phyloP scores from a whole-genome alignment of 495 filamentous ascomycete species.

The Paragyromitra xinjiangensis region DNA sequence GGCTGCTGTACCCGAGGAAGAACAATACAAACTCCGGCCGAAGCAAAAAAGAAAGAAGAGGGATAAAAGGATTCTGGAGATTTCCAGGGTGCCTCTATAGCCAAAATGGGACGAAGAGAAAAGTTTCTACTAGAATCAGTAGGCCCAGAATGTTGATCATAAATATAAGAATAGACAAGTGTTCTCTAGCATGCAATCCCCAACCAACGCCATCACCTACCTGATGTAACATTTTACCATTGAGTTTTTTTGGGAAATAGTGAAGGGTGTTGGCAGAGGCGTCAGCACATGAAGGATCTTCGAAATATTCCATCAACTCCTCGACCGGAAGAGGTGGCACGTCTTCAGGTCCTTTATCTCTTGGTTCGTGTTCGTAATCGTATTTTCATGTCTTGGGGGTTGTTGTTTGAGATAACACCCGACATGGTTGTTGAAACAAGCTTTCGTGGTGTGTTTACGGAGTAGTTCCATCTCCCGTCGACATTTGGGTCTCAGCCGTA shows the following conservation, averaged over 20 bases:
- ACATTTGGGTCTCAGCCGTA: not conserved
- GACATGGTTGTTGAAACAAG: not conserved
- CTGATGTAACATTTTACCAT: not conserved
- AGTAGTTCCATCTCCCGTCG: not conserved
- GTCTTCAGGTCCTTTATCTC: not conserved
- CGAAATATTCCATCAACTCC: constrained; percentile 9
- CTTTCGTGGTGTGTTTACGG: too few species aligned
- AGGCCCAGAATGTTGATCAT: not conserved
- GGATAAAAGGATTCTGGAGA: constrained; percentile 4
- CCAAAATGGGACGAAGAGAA: constrained; percentile 2
- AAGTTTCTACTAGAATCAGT: not conserved
- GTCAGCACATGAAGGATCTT: constrained; percentile 13
- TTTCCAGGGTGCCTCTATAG: not conserved
- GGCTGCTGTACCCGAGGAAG: not conserved
- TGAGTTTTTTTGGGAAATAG: constrained; percentile 12
- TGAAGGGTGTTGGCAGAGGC: constrained; percentile 1
- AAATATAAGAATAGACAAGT: not conserved
- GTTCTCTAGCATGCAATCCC: constrained; percentile 18
- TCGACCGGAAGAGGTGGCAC: constrained; percentile 7
- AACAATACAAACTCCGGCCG: not conserved
- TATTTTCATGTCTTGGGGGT: not conserved
- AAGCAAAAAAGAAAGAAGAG: not conserved
- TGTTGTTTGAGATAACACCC: not conserved
- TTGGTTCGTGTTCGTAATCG: not conserved
- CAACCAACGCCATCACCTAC: not conserved